Evolutionary conservation across 139 green algal species (phyloP), one percentile per base, ranked within the genome.

Genomic region (Coelastrella sp.): DNA sequence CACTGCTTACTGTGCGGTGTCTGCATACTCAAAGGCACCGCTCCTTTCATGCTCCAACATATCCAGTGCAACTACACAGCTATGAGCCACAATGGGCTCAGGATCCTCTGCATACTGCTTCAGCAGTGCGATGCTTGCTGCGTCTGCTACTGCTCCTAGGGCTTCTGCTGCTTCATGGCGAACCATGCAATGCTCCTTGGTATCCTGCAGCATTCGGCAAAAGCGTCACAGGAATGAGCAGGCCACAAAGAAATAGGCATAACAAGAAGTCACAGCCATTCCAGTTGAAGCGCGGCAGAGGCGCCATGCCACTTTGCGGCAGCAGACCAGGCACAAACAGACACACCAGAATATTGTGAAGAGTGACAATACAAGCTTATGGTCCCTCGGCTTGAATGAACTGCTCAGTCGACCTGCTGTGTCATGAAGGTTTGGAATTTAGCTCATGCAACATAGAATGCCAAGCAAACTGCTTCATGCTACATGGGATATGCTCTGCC

Each of bases 111-210:
- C 81, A 90, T 95, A 97, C 80, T 95, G 20, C 80, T 95, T 88
- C 87, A 99, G 92, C 88, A 99, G 91, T 23, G 87, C 66, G 3
- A 98, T 60, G 22, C 88, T 84, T 14, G 20, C 32, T 59, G 71
- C 66, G 79, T 88, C 80, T 16, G 95, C 97, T 58, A 99, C 97
- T 68, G 96, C 91, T 2, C 97, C 98, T n/a, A 99, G 93, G 3
- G 98, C 98, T 89, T 99, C 98, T 5, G 98, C 98, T 54, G 98
- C 98, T 91, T 99, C 98, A 90, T 99, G 98, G 7, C 98, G 94
- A 82, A 99, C 98, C 98, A 99, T 99, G n/a, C 97, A 93, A 88
- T 99, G 95, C 92, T 99, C 96, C 0, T 11, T 17, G 0, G 79
- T 65, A 86, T 99, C 95, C 77, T 92, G 86, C 54, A 98, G 71